These are phyloP conservation scores for Termitomyces sp. DNA, from an alignment of 768 basidiomycete genomes.

Conservation along the genomic window DNA sequence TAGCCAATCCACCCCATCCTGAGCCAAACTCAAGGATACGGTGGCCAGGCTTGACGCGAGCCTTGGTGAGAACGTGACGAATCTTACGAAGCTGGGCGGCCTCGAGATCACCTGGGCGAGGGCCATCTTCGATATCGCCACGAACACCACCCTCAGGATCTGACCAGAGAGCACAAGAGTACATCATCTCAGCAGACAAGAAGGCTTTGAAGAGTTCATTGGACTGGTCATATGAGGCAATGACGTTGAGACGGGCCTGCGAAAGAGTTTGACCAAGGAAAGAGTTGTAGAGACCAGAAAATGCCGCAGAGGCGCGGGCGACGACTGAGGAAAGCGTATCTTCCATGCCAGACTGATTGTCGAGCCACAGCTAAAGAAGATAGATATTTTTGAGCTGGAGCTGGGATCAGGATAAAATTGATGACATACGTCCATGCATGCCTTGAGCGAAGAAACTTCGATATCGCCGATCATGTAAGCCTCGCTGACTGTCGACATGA, in stretches of 20 bases:
- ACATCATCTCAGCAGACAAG: conserved; percentile 90
- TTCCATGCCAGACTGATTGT: conserved; percentile 57
- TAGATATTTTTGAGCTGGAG: conserved; percentile 3
- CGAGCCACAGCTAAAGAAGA: conserved; percentile 52
- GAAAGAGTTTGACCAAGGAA: conserved; percentile 70
- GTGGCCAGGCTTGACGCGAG: conserved; percentile 73
- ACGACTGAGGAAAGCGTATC: conserved; percentile 51
- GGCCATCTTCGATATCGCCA: conserved; percentile 57
- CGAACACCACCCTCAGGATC: conserved; percentile 77
- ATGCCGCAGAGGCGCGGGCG: conserved; percentile 48
- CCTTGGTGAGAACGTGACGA: conserved; percentile 70
- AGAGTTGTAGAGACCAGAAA: conserved; percentile 62
- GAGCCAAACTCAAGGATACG: conserved; percentile 87
- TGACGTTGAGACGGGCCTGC: conserved; percentile 72
- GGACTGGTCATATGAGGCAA: conserved; percentile 88
- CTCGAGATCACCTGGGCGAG: conserved; percentile 63
- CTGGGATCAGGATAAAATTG: not conserved
- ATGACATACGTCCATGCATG: conserved; percentile 54
- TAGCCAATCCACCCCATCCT: conserved; percentile 92
- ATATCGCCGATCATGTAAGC: conserved; percentile 72
- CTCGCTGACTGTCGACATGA: conserved; percentile 52
- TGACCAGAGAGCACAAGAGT: conserved; percentile 83
- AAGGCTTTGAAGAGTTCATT: conserved; percentile 87
- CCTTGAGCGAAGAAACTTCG: conserved; percentile 52
- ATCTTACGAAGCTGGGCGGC: conserved; percentile 83